Evolutionary conservation across 2,329 filamentous ascomycete genomes (phyloP).

Genomic region (Fusarium piperis): DNA sequence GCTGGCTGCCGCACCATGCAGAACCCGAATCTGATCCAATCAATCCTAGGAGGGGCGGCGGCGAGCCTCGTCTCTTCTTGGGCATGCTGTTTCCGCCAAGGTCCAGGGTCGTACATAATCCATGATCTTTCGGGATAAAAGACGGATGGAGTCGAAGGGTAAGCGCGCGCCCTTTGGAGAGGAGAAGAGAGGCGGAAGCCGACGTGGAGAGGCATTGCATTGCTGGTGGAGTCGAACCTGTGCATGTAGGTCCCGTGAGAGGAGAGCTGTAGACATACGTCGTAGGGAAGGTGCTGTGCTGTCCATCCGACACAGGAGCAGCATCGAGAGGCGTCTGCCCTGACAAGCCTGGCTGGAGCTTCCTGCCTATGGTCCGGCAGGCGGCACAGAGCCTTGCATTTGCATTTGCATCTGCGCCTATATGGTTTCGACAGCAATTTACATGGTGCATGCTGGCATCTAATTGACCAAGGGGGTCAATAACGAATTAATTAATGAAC

Average conservation of each 20-base stretch:
- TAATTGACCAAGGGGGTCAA: neutral
- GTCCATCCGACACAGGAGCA: slow-evolving; percentile 10
- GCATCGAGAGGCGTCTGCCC: neutral
- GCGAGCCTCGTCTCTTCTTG: slow-evolving; percentile 6
- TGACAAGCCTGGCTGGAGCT: neutral
- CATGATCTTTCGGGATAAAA: slow-evolving; percentile 16
- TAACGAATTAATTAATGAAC: slow-evolving; percentile 10
- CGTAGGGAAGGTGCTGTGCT: neutral
- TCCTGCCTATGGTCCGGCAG: neutral
- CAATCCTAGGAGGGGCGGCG: slow-evolving; percentile 13
- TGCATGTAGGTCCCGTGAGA: slow-evolving; percentile 6
- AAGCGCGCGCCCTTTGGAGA: slow-evolving; percentile 20
- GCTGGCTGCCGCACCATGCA: slow-evolving; percentile 36
- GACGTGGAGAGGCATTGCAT: slow-evolving; percentile 15
- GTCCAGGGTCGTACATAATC: neutral
- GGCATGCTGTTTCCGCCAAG: slow-evolving; percentile 29
- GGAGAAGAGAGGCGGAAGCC: slow-evolving; percentile 2
- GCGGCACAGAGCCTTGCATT: slow-evolving; percentile 22
- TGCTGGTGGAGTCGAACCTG: slow-evolving; percentile 27
- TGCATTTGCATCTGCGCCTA: slow-evolving; percentile 17
- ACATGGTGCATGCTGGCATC: neutral
- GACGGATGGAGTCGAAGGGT: slow-evolving; percentile 16
- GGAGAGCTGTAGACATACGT: neutral
- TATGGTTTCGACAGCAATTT: slow-evolving; percentile 13
- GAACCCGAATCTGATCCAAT: slow-evolving; percentile 34